A percentile compares a stretch with the other conserved stretches of the same genome.
Conservation (phyloP, 2,329 filamentous ascomycete species). For the Botrytis fabae region DNA sequence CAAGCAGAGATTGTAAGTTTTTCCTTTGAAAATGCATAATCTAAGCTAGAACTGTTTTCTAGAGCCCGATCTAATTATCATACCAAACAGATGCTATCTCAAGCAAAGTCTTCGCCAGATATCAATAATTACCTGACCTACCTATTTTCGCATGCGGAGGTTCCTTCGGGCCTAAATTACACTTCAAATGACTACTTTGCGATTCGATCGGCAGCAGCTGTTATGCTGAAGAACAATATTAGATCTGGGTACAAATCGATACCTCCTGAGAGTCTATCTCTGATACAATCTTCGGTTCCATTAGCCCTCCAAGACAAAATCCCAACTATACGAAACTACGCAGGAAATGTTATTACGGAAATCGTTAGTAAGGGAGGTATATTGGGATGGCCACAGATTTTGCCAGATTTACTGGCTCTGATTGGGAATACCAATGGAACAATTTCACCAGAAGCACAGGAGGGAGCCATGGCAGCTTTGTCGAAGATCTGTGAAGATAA, state of each 20-base stretch:
- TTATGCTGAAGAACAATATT: conserved; percentile 96
- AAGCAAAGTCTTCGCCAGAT: conserved; percentile 85
- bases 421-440: conserved; percentile 72
- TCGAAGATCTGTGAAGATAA: conserved; percentile 98
- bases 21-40: neutral
- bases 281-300: conserved; percentile 79
- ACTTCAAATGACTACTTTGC: conserved; percentile 65
- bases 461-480: conserved; percentile 90
- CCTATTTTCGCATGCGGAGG: conserved; percentile 73
- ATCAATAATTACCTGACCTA: conserved; percentile 97
- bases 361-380: conserved; percentile 82
- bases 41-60: neutral
- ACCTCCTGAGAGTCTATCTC: conserved; percentile 67
- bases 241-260: conserved; percentile 74
- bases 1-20: conserved; percentile 80
- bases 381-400: conserved; percentile 85
- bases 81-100: conserved; percentile 75
- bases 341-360: conserved; percentile 93
- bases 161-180: conserved; percentile 60
- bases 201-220: conserved; percentile 81
- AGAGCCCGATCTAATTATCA: conserved; percentile 22
- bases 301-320: conserved; percentile 79
- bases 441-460: conserved; percentile 71
- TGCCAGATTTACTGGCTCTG: conserved; percentile 78
- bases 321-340: conserved; percentile 80